phyloP scores from a whole-genome alignment of 306 rosid species.

The Rosa persica region DNA sequence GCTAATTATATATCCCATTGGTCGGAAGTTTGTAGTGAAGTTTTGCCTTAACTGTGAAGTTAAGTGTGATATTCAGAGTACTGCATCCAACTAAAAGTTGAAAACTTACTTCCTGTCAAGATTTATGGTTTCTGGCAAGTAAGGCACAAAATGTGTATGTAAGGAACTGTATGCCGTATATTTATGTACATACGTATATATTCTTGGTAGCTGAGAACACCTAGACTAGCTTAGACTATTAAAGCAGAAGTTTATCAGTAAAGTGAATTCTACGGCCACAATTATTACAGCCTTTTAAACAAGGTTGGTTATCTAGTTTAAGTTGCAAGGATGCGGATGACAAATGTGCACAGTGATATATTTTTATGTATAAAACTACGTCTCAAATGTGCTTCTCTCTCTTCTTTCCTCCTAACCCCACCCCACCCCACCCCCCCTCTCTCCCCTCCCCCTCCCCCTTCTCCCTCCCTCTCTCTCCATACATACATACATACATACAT shows the following conservation, averaged over 20 bases:
- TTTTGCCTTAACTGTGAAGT: not conserved
- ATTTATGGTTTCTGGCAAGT: not conserved
- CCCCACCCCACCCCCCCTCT: too few species aligned
- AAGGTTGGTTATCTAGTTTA: not conserved
- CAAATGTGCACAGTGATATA: not conserved
- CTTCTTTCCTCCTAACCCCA: too few species aligned
- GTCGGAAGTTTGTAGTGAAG: not conserved
- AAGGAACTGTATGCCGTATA: not conserved
- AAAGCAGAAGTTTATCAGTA: constrained; percentile 2
- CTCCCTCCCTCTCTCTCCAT: too few species aligned
- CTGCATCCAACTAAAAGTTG: not conserved
- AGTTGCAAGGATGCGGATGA: not conserved
- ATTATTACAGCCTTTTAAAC: not conserved
- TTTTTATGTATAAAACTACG: not conserved
- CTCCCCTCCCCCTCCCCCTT: too few species aligned
- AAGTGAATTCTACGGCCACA: not conserved
- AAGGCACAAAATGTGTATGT: not conserved
- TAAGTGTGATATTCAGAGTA: not conserved
- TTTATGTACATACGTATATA: too few species aligned
- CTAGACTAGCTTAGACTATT: not conserved
- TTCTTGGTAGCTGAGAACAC: not conserved
- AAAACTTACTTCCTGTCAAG: not conserved
- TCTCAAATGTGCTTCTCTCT: too few species aligned
- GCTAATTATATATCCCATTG: not conserved
- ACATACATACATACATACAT: too few species aligned